Percentiles rank a stretch among this genome's conserved stretches.
phyloP scores from a whole-genome alignment of 208 protist genomes.

The Borovskyia barvae region DNA sequence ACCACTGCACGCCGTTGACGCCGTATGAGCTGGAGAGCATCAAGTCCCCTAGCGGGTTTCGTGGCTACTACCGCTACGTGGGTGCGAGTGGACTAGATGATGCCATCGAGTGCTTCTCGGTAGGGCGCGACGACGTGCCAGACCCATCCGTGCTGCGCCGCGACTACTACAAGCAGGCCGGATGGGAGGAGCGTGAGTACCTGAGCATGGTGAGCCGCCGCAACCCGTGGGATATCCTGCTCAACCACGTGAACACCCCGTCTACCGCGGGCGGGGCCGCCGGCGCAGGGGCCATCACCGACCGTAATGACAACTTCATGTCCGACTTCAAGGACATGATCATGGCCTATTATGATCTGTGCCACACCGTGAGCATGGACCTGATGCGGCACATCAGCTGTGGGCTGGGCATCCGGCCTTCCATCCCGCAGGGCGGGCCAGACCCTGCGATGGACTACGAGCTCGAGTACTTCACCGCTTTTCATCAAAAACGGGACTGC shows the following conservation, averaged over 20 bases:
- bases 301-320: conserved; percentile 76
- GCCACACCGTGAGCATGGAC: conserved; percentile 72
- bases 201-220: conserved; percentile 61
- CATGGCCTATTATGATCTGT: conserved; percentile 85
- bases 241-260: conserved; percentile 54
- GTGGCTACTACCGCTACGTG: conserved; percentile 86
- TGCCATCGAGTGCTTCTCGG: conserved; percentile 87
- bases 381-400: conserved; percentile 87
- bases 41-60: conserved; percentile 58
- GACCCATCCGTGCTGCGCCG: conserved; percentile 65
- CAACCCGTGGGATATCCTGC: conserved; percentile 81
- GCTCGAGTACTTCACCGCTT: conserved; percentile 77
- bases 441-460: conserved; percentile 64
- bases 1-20: conserved; percentile 61
- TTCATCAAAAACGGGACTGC: conserved; percentile 76
- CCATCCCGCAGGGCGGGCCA: conserved; percentile 58
- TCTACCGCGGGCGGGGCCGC: background rate
- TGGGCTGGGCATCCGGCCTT: conserved; percentile 75
- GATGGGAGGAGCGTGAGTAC: conserved; percentile 75
- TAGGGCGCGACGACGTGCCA: conserved; percentile 71
- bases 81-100: conserved; percentile 80
- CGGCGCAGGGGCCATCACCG: conserved; percentile 1
- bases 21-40: conserved; percentile 79
- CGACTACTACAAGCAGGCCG: conserved; percentile 63
- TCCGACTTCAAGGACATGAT: conserved; percentile 85